These are phyloP conservation scores for Chrysanthemum makinoi DNA, from an alignment of 129 eudicot species.

Conservation along the genomic window DNA sequence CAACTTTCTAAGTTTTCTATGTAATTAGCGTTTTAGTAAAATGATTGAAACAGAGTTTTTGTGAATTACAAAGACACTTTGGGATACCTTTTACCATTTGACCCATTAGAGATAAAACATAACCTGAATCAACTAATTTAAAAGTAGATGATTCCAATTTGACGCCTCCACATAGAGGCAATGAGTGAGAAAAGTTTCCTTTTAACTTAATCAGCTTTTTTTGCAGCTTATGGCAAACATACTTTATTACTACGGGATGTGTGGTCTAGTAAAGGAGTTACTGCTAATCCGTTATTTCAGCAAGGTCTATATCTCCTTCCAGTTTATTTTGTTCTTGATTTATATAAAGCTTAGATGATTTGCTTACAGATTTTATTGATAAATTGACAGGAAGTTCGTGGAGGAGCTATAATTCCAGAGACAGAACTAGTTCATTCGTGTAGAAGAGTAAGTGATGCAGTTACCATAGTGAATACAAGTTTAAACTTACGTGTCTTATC, in stretches of 20 bases:
- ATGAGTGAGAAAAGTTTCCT: neutral
- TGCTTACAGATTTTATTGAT: slow-evolving; percentile 1
- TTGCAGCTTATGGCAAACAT: slow-evolving; percentile 79
- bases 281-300: slow-evolving; percentile 89
- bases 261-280: slow-evolving; percentile 71
- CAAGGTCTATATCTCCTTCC: slow-evolving; percentile 50
- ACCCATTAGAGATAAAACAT: neutral
- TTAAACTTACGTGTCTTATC: neutral
- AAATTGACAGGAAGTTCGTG: slow-evolving; percentile 73
- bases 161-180: neutral
- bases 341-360: slow-evolving; percentile 21
- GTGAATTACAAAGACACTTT: too few species aligned
- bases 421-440: slow-evolving; percentile 79
- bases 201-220: slow-evolving; percentile 5
- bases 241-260: slow-evolving; percentile 82
- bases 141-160: neutral
- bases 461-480: neutral
- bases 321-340: slow-evolving; percentile 1
- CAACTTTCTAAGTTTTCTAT: too few species aligned
- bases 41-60: too few species aligned
- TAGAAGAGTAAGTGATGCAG: slow-evolving; percentile 56
- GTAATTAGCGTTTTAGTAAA: too few species aligned
- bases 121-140: too few species aligned
- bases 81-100: neutral
- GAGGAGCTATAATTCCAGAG: slow-evolving; percentile 69